These are phyloP conservation scores for Dendrocalamus latiflorus DNA, from an alignment of 202 grass and related monocot genomes.

Conservation along the genomic window DNA sequence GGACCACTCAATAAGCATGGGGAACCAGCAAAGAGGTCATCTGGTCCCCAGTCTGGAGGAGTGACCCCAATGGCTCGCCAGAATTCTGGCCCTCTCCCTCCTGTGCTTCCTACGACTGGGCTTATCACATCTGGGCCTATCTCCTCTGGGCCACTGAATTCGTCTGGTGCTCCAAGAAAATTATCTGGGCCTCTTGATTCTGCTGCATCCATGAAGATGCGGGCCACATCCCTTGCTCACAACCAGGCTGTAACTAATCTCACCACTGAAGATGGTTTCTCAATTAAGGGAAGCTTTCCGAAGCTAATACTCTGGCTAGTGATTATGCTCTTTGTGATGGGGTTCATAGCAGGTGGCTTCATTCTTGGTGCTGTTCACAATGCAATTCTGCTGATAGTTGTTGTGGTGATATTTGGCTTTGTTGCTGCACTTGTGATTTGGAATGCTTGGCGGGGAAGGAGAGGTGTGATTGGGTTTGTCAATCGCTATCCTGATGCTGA, in stretches of 20 bases:
- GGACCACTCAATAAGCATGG: conserved; percentile 90
- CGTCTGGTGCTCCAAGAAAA: conserved; percentile 65
- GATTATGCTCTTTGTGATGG: conserved; percentile 59
- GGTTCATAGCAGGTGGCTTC: conserved; percentile 81
- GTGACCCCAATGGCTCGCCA: conserved; percentile 84
- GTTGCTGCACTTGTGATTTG: conserved; percentile 69
- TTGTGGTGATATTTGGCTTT: conserved; percentile 60
- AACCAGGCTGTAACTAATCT: conserved; percentile 86
- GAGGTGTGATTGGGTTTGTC: conserved; percentile 68
- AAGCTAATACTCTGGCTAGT: conserved; percentile 62
- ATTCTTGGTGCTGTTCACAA: conserved; percentile 94
- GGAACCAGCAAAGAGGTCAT: conserved; percentile 74
- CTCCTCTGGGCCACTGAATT: conserved; percentile 71
- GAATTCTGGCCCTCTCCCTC: conserved; percentile 79
- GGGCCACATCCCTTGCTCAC: conserved; percentile 51
- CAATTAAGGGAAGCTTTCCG: conserved; percentile 54
- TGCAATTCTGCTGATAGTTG: conserved; percentile 73
- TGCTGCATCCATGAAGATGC: conserved; percentile 69
- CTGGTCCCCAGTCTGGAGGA: conserved; percentile 85
- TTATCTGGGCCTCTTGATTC: conserved; percentile 75
- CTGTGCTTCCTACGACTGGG: conserved; percentile 80
- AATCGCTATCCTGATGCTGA: conserved; percentile 73
- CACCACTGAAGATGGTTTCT: conserved; percentile 51
- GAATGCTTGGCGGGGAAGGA: conserved; percentile 73
- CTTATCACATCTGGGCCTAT: conserved; percentile 90